Evolutionary conservation across 441 rosid species (phyloP).

Genomic region (Pelargonium myrrhifolium): DNA sequence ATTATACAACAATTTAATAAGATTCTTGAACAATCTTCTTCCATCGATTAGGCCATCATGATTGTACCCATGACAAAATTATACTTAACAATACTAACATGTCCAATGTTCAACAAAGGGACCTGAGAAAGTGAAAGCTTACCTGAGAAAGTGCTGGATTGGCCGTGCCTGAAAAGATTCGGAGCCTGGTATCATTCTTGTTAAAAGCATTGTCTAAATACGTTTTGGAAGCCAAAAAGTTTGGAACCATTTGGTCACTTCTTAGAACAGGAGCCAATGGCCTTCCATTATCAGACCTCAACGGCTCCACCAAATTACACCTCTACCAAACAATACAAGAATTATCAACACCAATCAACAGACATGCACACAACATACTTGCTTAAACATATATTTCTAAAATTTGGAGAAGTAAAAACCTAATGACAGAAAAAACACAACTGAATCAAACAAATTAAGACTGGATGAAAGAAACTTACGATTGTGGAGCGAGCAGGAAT

Average conservation of each 20-base stretch:
- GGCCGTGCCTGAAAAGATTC: constrained; percentile 89
- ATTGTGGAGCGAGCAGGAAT: not conserved
- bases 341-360: not conserved
- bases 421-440: not conserved
- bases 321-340: constrained; percentile 29
- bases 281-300: constrained; percentile 51
- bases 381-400: not conserved
- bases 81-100: too few species aligned
- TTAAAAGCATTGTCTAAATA: constrained; percentile 26
- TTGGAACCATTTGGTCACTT: constrained; percentile 26
- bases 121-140: constrained; percentile 27
- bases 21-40: too few species aligned
- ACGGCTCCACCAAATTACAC: constrained; percentile 59
- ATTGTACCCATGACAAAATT: not conserved
- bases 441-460: not conserved
- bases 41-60: too few species aligned
- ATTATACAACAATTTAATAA: too few species aligned
- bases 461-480: not conserved
- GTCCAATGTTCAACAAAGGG: too few species aligned
- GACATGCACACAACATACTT: not conserved
- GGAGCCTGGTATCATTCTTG: constrained; percentile 53
- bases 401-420: not conserved
- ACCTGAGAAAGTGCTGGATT: constrained; percentile 87
- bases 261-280: constrained; percentile 36
- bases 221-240: constrained; percentile 31